Base-by-base conservation (phyloP, 495 filamentous ascomycete genomes). In the Penicillium goetzii region DNA sequence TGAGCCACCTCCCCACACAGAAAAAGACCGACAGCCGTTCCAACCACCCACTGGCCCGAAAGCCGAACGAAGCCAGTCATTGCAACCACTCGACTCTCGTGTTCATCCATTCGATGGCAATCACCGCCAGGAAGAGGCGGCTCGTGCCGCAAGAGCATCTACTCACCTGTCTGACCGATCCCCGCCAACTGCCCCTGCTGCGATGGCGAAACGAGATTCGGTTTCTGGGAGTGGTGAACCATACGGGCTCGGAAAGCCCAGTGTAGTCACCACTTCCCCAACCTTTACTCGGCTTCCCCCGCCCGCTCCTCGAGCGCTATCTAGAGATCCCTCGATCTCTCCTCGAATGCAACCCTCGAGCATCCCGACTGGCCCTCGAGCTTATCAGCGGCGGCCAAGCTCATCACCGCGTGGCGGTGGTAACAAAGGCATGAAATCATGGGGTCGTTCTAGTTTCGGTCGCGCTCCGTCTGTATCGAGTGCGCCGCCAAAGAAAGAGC, bases 361-460 rank as follows among this genome's bases (percentile, higher is more conserved):
- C 33, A 85, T 88, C 28, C 86, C 86, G 14, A 82, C 83, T 0
- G 86, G 85, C 3, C 86, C 86, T 30, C 83, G 86, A 30, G 84
- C 84, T 11, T 78, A 79, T 25, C 82, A 83, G 21, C 74, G 76
- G 53, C 69, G 76, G 30, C 75, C 68, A 28, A 67, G 59, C 58
- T 61, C 66, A 36, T 69, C 71, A 23, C 70, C 72, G 3, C 72
- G 78, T 11, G 76, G 78, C 38, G 74, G 66, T 40, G 53, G 43
- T 12, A 61, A 56, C 21, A 84, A 75, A 60, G 69, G 58, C 65
- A 87, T 82, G 61, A 88, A 87, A 58, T 85, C 84, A 68, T 89
- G 87, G 87, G 81, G 85, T 58, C 87, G 86, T 53, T 82, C 86
- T 6, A 77, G 72, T 19, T 81, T 76, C 47, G 64, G 58, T 34